Conservation (phyloP, 257 asterid genomes). For the Rauvolfia tetraphylla region DNA sequence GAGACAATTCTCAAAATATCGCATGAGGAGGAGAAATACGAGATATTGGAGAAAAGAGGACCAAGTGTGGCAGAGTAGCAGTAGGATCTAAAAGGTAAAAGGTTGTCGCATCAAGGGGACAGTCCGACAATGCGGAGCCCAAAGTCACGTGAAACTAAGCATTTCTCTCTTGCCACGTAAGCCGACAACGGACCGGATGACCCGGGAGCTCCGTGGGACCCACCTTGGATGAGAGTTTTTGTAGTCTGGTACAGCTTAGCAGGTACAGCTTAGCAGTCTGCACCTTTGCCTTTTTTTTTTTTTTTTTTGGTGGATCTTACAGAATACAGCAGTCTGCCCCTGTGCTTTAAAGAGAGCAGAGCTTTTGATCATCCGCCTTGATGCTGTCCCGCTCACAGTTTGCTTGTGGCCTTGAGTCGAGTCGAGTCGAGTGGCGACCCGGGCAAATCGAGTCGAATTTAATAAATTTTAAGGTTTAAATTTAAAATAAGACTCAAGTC, state of each 20-base stretch:
- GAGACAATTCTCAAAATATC: neutral
- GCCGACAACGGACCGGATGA: conserved; percentile 21
- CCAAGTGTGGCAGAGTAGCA: neutral
- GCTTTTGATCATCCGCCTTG: too few relatives aligned
- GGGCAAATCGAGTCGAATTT: too few relatives aligned
- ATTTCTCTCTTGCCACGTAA: conserved; percentile 17
- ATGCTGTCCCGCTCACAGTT: too few relatives aligned
- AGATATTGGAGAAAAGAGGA: neutral
- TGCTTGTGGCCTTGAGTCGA: too few relatives aligned
- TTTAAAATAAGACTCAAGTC: too few relatives aligned
- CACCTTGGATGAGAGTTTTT: neutral
- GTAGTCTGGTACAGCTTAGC: conserved; percentile 20
- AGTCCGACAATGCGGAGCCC: conserved; percentile 33
- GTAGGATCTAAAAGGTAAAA: conserved; percentile 15
- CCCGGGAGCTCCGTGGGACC: conserved; percentile 14
- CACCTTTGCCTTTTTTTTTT: neutral
- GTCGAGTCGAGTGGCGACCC: too few relatives aligned
- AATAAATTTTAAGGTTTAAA: too few relatives aligned
- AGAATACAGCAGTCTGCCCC: too few relatives aligned
- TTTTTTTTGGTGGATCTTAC: too few relatives aligned
- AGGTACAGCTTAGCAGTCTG: too few relatives aligned
- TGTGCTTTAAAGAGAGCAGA: too few relatives aligned
- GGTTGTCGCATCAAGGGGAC: conserved; percentile 30
- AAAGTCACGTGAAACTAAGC: conserved; percentile 23
- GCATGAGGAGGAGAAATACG: conserved; percentile 1